Base-by-base conservation (phyloP, 2,329 filamentous ascomycete genomes). In the Pseudocercospora macadamiae region DNA sequence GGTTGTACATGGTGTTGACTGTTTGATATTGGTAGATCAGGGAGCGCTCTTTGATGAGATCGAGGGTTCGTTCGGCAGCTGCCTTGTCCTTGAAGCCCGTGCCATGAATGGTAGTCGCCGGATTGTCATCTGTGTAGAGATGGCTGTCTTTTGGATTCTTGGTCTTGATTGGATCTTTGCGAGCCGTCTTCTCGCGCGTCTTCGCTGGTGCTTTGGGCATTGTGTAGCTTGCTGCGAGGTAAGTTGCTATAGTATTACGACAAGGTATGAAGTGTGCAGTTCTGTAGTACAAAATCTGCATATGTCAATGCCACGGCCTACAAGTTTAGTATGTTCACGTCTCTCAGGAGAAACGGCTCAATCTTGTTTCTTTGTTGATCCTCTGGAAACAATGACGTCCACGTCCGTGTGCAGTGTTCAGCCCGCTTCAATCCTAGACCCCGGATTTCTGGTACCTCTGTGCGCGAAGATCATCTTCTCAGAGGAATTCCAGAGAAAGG, bases 41-140 rank as follows among this genome's bases (percentile, higher is more conserved):
- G 6, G 65, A 68, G 28, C 70, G 68, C 3, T 65, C 55, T 4
- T 62, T 61, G 59, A 72, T 70, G 51, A 72, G 64, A 8, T 69
- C 54, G 16, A 72, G 59, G 0, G 70, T 72, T 14, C 61, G 56
- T 28, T 59, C 54, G 5, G 70, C 70, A 5, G 66, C 64, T 2
- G 56, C 63, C 14, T 55, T 55, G 60, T 72, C 68, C 49, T 70
- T 71, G 66, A 72, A 72, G 48, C 70, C 70, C 2, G 68, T 72
- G 59, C 70, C 70, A 37, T 71, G 70, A 36, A 72, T 65, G 3
- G 70, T 71, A 4, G 70, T 71, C 14, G 64, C 36, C 8, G 70
- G 70, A 44, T 72, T 72, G 55, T 72, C 70, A 47, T 72, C 70
- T 12, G 70, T 72, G 62, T 72, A 72, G 51, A 72, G 68, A 55